phyloP scores from a whole-genome alignment of 75 land plant species.

The Ceratopteris richardii region DNA sequence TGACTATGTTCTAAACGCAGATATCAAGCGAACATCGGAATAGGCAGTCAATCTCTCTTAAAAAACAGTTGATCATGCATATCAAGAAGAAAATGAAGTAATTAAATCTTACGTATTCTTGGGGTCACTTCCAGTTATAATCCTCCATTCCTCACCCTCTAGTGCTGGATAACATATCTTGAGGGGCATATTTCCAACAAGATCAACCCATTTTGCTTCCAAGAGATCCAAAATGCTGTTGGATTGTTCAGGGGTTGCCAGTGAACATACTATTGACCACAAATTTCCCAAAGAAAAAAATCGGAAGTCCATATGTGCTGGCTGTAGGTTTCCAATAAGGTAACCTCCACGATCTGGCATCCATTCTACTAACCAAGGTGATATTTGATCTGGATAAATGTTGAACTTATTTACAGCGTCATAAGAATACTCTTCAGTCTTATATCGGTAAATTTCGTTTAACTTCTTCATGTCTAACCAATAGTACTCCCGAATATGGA shows the following conservation, averaged over 20 bases:
- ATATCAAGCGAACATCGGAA: too few species aligned
- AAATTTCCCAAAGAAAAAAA: constrained; percentile 82
- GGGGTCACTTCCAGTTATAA: constrained; percentile 80
- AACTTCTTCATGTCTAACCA: constrained; percentile 84
- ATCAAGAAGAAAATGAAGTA: too few species aligned
- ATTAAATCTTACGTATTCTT: too few species aligned
- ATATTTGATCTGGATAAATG: constrained; percentile 83
- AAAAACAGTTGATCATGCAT: too few species aligned
- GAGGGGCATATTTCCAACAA: constrained; percentile 88
- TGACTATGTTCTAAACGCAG: too few species aligned
- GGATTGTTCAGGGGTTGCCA: constrained; percentile 82
- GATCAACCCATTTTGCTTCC: constrained; percentile 73
- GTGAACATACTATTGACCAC: constrained; percentile 66
- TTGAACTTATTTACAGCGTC: constrained; percentile 91
- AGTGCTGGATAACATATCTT: constrained; percentile 67
- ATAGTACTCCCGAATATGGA: constrained; percentile 69
- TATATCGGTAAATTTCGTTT: constrained; percentile 74
- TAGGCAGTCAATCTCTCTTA: too few species aligned
- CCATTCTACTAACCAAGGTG: constrained; percentile 84
- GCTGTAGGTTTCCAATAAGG: constrained; percentile 81
- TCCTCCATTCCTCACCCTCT: constrained; percentile 85
- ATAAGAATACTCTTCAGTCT: constrained; percentile 78
- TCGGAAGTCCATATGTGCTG: constrained; percentile 79
- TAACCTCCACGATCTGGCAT: constrained; percentile 76
- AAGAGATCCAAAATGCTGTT: constrained; percentile 83